These are phyloP conservation scores for Schizonepeta tenuifolia DNA, from an alignment of 257 asterid species.

Conservation along the genomic window DNA sequence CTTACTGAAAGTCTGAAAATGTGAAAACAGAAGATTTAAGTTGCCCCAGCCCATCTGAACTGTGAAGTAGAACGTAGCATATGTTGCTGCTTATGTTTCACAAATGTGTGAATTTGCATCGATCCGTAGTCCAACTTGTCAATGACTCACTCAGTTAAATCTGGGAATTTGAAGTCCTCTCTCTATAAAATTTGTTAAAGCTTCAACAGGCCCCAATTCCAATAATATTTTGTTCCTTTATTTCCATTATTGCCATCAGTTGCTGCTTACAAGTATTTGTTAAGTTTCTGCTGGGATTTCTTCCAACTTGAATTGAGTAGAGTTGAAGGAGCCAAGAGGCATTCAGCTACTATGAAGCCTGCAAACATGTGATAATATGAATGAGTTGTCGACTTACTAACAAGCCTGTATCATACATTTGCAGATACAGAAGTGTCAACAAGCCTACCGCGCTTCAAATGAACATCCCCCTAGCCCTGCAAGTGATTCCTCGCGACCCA, in stretches of 20 bases:
- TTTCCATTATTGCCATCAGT: neutral
- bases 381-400: slow-evolving; percentile 8
- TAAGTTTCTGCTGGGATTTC: neutral
- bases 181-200: neutral
- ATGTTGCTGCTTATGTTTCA: slow-evolving; percentile 10
- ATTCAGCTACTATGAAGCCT: neutral
- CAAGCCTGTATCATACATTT: slow-evolving; percentile 2
- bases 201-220: neutral
- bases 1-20: neutral
- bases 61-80: neutral
- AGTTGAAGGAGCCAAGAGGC: neutral
- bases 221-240: neutral
- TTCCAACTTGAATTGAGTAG: neutral
- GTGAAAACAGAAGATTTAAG: neutral
- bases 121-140: neutral
- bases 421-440: slow-evolving; percentile 90
- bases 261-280: neutral
- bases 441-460: slow-evolving; percentile 64
- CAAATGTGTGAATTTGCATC: neutral
- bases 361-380: neutral
- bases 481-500: slow-evolving; percentile 62
- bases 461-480: slow-evolving; percentile 72
- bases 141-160: neutral
- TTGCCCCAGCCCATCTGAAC: neutral
- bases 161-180: neutral